Percentiles rank a stretch among this genome's conserved stretches.
These are phyloP conservation scores for Vaccinium macrocarpon DNA, from an alignment of 148 eudicot genomes.

Conservation along the genomic window DNA sequence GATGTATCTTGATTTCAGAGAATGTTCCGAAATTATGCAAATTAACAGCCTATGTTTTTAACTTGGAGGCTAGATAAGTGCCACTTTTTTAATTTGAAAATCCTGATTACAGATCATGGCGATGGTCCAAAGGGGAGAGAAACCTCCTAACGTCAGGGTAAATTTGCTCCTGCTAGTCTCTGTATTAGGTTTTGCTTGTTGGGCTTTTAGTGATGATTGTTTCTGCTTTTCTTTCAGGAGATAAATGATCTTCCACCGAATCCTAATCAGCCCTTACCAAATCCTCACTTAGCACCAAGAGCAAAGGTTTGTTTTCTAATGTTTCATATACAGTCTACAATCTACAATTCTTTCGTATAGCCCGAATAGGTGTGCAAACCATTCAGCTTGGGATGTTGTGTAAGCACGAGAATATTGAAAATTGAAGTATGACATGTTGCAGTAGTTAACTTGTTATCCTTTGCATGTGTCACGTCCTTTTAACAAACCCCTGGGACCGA, in stretches of 20 bases:
- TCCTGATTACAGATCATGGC: slow-evolving; percentile 66
- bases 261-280: slow-evolving; percentile 86
- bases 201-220: slow-evolving; percentile 10
- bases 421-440: not conserved
- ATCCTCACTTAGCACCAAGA: slow-evolving; percentile 69
- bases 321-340: not conserved
- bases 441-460: not conserved
- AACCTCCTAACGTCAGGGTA: slow-evolving; percentile 84
- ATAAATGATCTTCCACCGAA: slow-evolving; percentile 89
- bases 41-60: not conserved
- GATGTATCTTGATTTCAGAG: slow-evolving; percentile 8
- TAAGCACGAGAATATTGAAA: not conserved
- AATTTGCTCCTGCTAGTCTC: slow-evolving; percentile 17
- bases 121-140: slow-evolving; percentile 92
- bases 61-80: not conserved
- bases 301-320: slow-evolving; percentile 50
- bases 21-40: not conserved
- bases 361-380: not conserved
- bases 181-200: not conserved
- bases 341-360: not conserved
- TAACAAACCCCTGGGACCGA: not conserved
- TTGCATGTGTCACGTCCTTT: not conserved
- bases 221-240: slow-evolving; percentile 47
- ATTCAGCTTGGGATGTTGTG: not conserved
- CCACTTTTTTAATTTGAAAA: slow-evolving; percentile 2